Percentiles rank a stretch among this genome's conserved stretches.
phyloP scores from a whole-genome alignment of 2,329 filamentous ascomycete genomes.

The Epichloe sp. region DNA sequence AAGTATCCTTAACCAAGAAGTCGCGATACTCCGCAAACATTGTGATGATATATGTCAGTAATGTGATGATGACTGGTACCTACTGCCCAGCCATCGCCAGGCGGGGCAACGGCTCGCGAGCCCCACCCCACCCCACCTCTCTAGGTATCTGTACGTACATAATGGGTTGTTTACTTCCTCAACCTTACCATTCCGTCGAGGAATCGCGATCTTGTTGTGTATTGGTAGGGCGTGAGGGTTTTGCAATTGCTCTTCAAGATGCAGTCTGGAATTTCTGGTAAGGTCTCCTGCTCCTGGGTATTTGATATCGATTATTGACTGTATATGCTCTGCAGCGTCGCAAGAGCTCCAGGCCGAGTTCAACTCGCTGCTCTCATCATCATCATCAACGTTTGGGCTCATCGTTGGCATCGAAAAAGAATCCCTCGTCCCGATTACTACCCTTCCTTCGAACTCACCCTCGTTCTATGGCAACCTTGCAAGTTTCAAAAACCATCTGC shows the following conservation, averaged over 20 bases:
- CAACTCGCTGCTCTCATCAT: slow-evolving; percentile 51
- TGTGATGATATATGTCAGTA: not conserved
- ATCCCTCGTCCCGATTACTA: slow-evolving; percentile 46
- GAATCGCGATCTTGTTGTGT: not conserved
- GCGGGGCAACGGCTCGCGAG: slow-evolving; percentile 1
- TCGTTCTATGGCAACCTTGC: slow-evolving; percentile 53
- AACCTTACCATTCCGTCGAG: no score
- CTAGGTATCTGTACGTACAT: not conserved
- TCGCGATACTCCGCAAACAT: no score
- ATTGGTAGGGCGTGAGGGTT: not conserved
- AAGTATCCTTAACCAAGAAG: not conserved
- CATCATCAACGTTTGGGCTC: slow-evolving; percentile 51
- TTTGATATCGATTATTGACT: not conserved
- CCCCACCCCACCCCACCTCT: not conserved
- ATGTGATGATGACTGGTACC: not conserved
- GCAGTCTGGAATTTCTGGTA: slow-evolving; percentile 72
- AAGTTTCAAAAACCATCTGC: slow-evolving; percentile 49
- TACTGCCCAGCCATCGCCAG: not conserved
- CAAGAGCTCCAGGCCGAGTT: slow-evolving; percentile 65
- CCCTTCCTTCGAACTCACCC: slow-evolving; percentile 38
- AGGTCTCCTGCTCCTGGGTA: slow-evolving; percentile 2
- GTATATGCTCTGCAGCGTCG: slow-evolving; percentile 42
- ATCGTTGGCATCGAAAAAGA: slow-evolving; percentile 59
- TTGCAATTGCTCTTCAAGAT: slow-evolving; percentile 28
- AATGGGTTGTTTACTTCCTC: not conserved